Conservation (phyloP, 371 early-diverging fungal genomes). For the Mucor piriformis region DNA sequence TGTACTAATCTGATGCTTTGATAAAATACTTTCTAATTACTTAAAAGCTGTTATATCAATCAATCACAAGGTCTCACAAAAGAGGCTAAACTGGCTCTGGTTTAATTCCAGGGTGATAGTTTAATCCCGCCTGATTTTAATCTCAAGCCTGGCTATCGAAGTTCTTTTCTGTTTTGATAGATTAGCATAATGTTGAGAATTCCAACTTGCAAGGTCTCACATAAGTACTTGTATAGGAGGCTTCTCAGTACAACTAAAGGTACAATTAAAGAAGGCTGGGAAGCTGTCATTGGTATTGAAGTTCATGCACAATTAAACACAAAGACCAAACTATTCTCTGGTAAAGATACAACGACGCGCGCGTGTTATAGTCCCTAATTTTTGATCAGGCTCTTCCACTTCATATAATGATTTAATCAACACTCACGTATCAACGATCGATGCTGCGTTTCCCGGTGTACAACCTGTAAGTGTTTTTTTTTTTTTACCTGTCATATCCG, state of each 20-base stretch:
- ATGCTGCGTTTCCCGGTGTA: constrained; percentile 87
- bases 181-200: constrained; percentile 6
- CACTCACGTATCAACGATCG: constrained; percentile 72
- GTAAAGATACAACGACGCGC: constrained; percentile 28
- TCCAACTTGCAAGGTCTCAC: neutral
- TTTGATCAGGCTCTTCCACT: constrained; percentile 45
- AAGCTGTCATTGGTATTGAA: constrained; percentile 88
- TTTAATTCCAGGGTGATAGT: too few relatives aligned
- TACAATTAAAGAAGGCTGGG: constrained; percentile 54
- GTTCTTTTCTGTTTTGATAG: too few relatives aligned
- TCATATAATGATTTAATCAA: constrained; percentile 70
- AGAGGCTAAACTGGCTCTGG: neutral
- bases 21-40: too few relatives aligned
- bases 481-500: neutral
- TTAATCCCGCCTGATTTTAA: too few relatives aligned
- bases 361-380: neutral
- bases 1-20: too few relatives aligned
- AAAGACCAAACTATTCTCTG: constrained; percentile 82
- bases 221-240: neutral
- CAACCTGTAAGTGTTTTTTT: constrained; percentile 40
- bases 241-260: constrained; percentile 2
- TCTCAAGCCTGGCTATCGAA: too few relatives aligned
- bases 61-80: constrained; percentile 2
- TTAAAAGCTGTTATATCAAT: too few relatives aligned
- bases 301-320: constrained; percentile 86